Base-by-base conservation (phyloP, 2,329 filamentous ascomycete species). In the Claviceps sp. region DNA sequence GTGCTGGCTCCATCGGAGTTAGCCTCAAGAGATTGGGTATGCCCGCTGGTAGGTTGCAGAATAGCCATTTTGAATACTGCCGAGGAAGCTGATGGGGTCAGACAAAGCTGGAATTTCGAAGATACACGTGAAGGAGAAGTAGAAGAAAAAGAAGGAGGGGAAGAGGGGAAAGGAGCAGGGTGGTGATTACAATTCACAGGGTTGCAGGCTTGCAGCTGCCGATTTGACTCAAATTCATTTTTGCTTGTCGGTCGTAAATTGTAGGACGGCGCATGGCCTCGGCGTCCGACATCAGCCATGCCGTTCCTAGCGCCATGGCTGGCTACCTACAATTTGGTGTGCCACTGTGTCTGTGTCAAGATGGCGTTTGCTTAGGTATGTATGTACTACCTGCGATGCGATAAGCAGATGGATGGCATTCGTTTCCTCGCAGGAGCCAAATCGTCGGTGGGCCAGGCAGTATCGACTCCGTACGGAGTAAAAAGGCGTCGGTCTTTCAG, bases 1-100 rank as follows among this genome's bases (percentile, higher is more conserved):
- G 54, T 54, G 48, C 55, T 60, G 38, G 59, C 43, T 50, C 57
- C 53, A 18, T 54, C 57, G 4, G 57, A 53, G 11, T 46, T 57
- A 45, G 48, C 56, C 41, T 45, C 46, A 11, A 45, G 34, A 7
- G 14, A 7, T 37, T 50, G 41, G 40, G 52, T 49, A 24, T 57
- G 59, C 13, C 48, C 47, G 36, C 36, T 38, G 5, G 3, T n/a
- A n/a, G 47, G 45, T 26, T 49, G 41, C 14, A 22, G 44, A 22
- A 46, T 38, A 9, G 52, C 42, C 52, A 54, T 52, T 49, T 51
- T 53, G 38, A 51, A 22, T 51, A 22, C 37, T 46, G 45, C 22
- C 11, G 5, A 40, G 42, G 7, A 26, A 16, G 36, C 26, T 24
- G 11, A 36, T 36, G 43, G 11, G n/a, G 26, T 30, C 26, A 30